A percentile compares a stretch with the other conserved stretches of the same genome.
Conservation (phyloP, 495 filamentous ascomycete species). For the Aspergillus heteromorphus region DNA sequence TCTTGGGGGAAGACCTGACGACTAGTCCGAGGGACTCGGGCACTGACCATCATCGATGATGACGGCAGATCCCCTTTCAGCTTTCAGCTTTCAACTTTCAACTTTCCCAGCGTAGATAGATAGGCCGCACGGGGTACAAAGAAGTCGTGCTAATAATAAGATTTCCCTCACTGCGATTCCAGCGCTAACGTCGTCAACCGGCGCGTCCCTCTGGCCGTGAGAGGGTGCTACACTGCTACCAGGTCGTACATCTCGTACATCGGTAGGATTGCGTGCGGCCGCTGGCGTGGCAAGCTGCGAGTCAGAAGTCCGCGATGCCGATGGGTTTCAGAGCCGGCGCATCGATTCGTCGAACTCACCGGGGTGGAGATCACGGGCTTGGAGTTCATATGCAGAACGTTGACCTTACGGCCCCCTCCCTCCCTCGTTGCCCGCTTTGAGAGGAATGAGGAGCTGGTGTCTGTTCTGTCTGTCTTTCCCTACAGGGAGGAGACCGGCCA, state of each 20-base stretch:
- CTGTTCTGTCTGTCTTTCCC: conserved; percentile 1
- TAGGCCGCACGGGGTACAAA: background rate
- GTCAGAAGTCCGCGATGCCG: conserved; percentile 13
- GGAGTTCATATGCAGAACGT: conserved; percentile 14
- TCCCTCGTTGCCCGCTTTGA: background rate
- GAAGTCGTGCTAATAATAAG: background rate
- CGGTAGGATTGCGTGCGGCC: conserved; percentile 19
- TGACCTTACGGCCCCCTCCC: conserved; percentile 8
- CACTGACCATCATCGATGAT: background rate
- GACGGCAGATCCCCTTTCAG: background rate
- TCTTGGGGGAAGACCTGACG: background rate
- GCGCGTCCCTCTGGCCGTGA: conserved; percentile 1
- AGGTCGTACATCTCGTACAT: too few relatives aligned
- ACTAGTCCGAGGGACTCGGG: background rate
- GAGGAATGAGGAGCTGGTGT: too few relatives aligned
- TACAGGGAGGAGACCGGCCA: background rate
- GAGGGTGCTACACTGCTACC: conserved; percentile 3
- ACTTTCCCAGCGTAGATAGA: too few relatives aligned
- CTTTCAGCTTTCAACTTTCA: background rate
- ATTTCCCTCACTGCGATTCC: conserved; percentile 3
- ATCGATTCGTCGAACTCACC: conserved; percentile 10
- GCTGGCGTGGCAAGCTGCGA: conserved; percentile 19
- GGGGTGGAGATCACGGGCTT: conserved; percentile 16
- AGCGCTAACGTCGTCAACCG: conserved; percentile 7
- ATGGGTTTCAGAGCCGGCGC: conserved; percentile 7